Evolutionary conservation across 2,329 filamentous ascomycete genomes (phyloP).

Genomic region (Diaporthe sp.): DNA sequence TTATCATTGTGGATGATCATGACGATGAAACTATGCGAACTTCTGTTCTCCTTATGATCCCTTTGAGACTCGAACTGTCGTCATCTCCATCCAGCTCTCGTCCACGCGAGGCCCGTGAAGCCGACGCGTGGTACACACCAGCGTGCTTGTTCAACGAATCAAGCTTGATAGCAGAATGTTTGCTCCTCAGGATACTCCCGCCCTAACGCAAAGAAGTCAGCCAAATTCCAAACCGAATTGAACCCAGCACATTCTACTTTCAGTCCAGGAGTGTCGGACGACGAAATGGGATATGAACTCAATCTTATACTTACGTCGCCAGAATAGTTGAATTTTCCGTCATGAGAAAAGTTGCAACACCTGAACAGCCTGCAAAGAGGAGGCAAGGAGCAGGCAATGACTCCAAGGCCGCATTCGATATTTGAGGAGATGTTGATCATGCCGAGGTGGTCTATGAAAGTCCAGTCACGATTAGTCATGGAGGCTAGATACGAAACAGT

Average conservation of each 20-base stretch:
- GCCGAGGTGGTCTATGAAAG: not conserved
- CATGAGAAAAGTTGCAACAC: not conserved
- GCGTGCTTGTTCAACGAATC: conserved; percentile 3
- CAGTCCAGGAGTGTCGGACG: not conserved
- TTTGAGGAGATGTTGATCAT: conserved; percentile 5
- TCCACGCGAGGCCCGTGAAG: conserved; percentile 11
- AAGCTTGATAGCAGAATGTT: conserved; percentile 1
- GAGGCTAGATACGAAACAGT: too few species aligned
- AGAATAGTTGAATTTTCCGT: not conserved
- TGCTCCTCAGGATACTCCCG: not conserved
- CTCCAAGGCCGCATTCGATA: conserved; percentile 17
- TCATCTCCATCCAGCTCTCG: not conserved
- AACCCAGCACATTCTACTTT: not conserved
- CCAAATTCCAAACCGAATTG: not conserved
- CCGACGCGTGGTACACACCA: conserved; percentile 10
- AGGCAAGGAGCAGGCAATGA: conserved; percentile 3
- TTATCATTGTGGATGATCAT: not conserved
- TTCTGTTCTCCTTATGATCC: conserved; percentile 22
- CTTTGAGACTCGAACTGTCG: conserved; percentile 1
- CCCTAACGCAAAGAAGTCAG: not conserved
- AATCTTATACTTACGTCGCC: not conserved
- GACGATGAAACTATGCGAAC: conserved; percentile 6
- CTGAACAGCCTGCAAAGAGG: not conserved
- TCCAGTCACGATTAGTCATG: not conserved
- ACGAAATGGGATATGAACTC: too few species aligned